Evolutionary conservation across 257 asterid species (phyloP), one percentile per base, ranked within the genome.

Genomic region (Forsythia viridissima): DNA sequence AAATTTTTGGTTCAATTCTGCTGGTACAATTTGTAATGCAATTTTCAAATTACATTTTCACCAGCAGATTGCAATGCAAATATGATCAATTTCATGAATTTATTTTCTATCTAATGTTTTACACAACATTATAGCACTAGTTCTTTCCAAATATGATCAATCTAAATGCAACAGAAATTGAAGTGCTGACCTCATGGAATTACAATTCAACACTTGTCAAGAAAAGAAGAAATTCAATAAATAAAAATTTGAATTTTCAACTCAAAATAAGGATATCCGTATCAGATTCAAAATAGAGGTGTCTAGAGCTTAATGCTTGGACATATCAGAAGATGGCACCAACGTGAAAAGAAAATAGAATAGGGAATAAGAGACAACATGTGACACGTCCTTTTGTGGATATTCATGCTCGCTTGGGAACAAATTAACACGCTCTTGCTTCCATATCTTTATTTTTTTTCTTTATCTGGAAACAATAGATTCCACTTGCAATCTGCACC

Each of bases 241-340:
- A 48, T 48, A 48, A 48, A 48, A 48, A 48, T 5, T 48, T 48
- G 4, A 48, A 48, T 48, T 48, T 48, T n/a, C 57, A 4, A 18
- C 57, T 48, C n/a, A 10, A 16, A 44, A 16, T 44, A 11, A 11
- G 13, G 52, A 44, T 44, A 13, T 48, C n/a, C 57, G 13, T 48
- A 6, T 6, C 57, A 48, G n/a, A 48, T 15, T n/a, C n/a, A 48
- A n/a, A 77, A 51, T 69, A 59, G 34, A 48, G 70, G 8, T 57
- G 74, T 59, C 74, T 12, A 21, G 20, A 38, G 68, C 52, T 75
- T 7, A 8, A 40, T 18, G 79, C n/a, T n/a, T n/a, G n/a, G n/a
- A n/a, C n/a, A 72, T 55, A 77, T 38, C 30, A 15, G 74, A 48
- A 20, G 61, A 24, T n/a, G 15, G 75, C 39, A 80, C 59, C 72